Evolutionary conservation across 768 basidiomycete genomes (phyloP).

Genomic region (Amanita subjunquillea): DNA sequence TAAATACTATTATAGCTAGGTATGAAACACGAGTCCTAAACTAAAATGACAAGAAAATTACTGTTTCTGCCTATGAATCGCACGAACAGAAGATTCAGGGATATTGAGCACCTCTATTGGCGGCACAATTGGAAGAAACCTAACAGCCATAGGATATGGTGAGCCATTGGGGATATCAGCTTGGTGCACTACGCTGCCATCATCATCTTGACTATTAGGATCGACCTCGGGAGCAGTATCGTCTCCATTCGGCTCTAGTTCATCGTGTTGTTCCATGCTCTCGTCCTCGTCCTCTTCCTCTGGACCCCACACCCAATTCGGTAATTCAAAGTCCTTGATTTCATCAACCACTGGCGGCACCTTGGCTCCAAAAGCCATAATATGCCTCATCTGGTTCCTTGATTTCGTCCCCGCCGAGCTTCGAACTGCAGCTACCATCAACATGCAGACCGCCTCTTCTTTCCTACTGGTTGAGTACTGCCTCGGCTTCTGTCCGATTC

Average conservation of each 20-base stretch:
- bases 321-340: conserved; percentile 44
- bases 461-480: conserved; percentile 9
- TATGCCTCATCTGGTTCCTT: conserved; percentile 41
- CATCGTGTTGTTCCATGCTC: conserved; percentile 3
- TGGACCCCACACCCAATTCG: conserved; percentile 32
- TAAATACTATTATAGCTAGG: neutral
- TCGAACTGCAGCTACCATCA: conserved; percentile 42
- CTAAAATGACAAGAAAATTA: neutral
- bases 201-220: neutral
- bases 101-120: conserved; percentile 6
- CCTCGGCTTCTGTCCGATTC: neutral
- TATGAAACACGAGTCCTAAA: neutral
- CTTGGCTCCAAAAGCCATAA: conserved; percentile 50
- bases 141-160: neutral
- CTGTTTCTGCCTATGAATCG: neutral
- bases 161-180: neutral
- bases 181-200: neutral
- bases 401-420: conserved; percentile 30
- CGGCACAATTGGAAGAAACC: neutral
- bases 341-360: conserved; percentile 40
- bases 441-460: conserved; percentile 13
- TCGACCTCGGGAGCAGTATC: neutral
- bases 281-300: neutral
- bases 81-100: conserved; percentile 3
- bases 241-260: neutral